A percentile compares a stretch with the other conserved stretches of the same genome.
These are phyloP conservation scores for Moelleriella libera DNA, from an alignment of 2,329 filamentous ascomycete species.

Conservation along the genomic window DNA sequence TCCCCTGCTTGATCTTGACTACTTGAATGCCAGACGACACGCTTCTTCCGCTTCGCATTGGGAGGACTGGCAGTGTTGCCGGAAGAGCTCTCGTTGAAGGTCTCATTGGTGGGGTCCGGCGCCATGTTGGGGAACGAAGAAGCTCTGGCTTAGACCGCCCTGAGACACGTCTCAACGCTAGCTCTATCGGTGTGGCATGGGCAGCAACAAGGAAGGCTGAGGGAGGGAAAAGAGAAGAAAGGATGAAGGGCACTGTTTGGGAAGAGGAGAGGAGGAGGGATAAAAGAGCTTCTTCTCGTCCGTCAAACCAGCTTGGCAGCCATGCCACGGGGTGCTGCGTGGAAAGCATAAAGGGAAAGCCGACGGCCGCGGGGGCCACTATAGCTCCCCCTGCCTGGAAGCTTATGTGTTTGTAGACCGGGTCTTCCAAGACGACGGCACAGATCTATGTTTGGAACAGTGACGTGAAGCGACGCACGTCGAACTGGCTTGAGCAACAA, in stretches of 20 bases:
- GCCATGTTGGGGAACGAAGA: slow-evolving; percentile 9
- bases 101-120: slow-evolving; percentile 12
- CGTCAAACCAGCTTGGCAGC: not conserved
- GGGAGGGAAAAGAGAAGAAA: not conserved
- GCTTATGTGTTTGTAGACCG: too few relatives aligned
- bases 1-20: slow-evolving; percentile 9
- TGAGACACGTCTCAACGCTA: slow-evolving; percentile 11
- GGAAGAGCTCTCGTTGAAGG: slow-evolving; percentile 10
- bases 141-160: slow-evolving; percentile 7
- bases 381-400: not conserved
- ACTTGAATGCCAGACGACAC: slow-evolving; percentile 22
- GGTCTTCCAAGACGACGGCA: not conserved
- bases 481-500: not conserved
- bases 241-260: not conserved
- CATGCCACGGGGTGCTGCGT: not conserved
- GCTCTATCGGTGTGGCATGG: slow-evolving; percentile 2
- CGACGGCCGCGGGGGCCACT: not conserved
- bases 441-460: slow-evolving; percentile 2
- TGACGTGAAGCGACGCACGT: not conserved
- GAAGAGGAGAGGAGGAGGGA: slow-evolving; percentile 1
- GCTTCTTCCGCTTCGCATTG: slow-evolving; percentile 23
- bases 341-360: not conserved
- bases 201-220: not conserved
- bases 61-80: slow-evolving; percentile 13
- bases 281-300: not conserved